A percentile compares a stretch with the other conserved stretches of the same genome.
Evolutionary conservation across 2,329 filamentous ascomycete species (phyloP).

Genomic region (Fusarium mangiferae): DNA sequence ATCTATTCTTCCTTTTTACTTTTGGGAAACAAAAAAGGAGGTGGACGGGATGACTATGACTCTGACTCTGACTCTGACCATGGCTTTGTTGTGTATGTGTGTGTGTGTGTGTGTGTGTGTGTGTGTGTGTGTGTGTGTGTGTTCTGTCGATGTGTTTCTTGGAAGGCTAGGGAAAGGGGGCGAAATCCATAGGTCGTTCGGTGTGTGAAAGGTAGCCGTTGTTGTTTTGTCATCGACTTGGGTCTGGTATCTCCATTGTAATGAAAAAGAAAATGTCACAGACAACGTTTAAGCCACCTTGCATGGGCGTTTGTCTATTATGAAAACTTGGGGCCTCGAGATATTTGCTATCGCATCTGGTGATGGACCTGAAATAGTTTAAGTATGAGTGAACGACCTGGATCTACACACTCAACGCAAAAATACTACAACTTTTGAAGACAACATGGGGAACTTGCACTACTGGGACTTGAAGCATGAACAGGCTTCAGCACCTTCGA

Average conservation of each 20-base stretch:
- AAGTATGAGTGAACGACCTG: background rate
- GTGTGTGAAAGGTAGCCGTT: slow-evolving; percentile 41
- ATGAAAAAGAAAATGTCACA: slow-evolving; percentile 40
- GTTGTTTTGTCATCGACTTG: slow-evolving; percentile 37
- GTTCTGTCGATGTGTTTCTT: slow-evolving; percentile 23
- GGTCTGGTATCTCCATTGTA: slow-evolving; percentile 43
- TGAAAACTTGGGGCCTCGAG: background rate
- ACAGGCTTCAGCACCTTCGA: background rate
- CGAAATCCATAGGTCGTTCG: slow-evolving; percentile 33
- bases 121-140: slow-evolving; percentile 25
- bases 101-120: slow-evolving; percentile 29
- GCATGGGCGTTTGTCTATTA: slow-evolving; percentile 20
- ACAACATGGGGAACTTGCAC: background rate
- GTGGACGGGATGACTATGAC: slow-evolving; percentile 25
- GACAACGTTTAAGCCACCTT: slow-evolving; percentile 25
- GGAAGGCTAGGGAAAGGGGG: slow-evolving; percentile 21
- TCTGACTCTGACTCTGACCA: background rate
- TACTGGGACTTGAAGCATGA: background rate
- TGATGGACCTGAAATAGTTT: background rate
- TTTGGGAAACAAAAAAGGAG: slow-evolving; percentile 42
- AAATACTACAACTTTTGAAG: background rate
- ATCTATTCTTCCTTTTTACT: slow-evolving; percentile 41
- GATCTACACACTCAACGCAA: background rate
- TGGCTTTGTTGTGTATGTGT: slow-evolving; percentile 28
- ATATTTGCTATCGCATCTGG: background rate